These are phyloP conservation scores for Colletotrichum orchidophilum DNA, from an alignment of 2,329 filamentous ascomycete species.

Conservation along the genomic window DNA sequence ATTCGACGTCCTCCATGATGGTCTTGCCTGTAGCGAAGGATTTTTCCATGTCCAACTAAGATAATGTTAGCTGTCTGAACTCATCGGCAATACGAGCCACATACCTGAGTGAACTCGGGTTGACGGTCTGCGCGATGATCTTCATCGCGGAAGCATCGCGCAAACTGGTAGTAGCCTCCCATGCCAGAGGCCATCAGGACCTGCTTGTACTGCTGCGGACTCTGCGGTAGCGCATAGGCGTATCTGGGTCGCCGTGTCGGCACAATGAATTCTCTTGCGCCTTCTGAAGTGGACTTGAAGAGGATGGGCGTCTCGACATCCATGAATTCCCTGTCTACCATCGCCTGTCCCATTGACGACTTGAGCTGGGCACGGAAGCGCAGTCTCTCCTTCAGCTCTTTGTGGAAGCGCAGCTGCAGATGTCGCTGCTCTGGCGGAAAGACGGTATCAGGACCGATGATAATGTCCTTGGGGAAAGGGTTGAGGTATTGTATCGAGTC, in stretches of 20 bases:
- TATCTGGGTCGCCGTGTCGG: conserved; percentile 80
- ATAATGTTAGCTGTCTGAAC: not conserved
- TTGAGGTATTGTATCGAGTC: conserved; percentile 75
- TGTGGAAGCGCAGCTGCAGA: conserved; percentile 83
- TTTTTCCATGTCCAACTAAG: conserved; percentile 90
- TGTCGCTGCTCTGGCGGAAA: conserved; percentile 82
- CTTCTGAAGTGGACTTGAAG: conserved; percentile 98
- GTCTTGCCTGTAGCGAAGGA: conserved; percentile 78
- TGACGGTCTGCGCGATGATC: conserved; percentile 92
- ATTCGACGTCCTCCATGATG: conserved; percentile 69
- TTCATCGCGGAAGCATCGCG: conserved; percentile 94
- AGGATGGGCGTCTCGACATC: conserved; percentile 93
- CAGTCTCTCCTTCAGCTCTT: conserved; percentile 73
- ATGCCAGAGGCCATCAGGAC: conserved; percentile 94
- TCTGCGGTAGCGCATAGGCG: conserved; percentile 93
- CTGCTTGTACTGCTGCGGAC: conserved; percentile 98
- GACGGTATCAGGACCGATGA: conserved; percentile 77
- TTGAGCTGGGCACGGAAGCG: conserved; percentile 72
- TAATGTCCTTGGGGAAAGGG: conserved; percentile 77
- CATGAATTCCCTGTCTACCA: conserved; percentile 69
- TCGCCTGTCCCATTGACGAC: conserved; percentile 60
- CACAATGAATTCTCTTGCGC: conserved; percentile 92
- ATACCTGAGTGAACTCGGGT: conserved; percentile 92
- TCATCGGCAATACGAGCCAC: not conserved
- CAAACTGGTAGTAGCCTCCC: conserved; percentile 87